Evolutionary conservation across 768 basidiomycete species (phyloP), one percentile per base, ranked within the genome.

Genomic region (Porpolomopsis calyptriformis): DNA sequence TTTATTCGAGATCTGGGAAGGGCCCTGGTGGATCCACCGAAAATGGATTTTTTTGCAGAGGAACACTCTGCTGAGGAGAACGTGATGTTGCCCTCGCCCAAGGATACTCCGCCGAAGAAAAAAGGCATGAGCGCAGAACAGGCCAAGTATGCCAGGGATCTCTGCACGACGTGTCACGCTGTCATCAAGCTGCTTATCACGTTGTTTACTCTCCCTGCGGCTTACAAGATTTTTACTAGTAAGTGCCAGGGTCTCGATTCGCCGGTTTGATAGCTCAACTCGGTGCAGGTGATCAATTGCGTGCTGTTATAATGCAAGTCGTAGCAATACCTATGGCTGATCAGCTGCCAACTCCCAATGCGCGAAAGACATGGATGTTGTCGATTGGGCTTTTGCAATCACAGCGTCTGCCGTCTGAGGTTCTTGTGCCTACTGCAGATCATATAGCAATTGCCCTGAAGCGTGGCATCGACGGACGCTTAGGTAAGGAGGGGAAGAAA

Each of bases 401-500:
- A 1, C 84, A 85, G 52, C 77, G 82, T 5, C 70, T 90, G 7
- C 81, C 87, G 18, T 61, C 67, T 16, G 62, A 66, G 0, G 72
- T 89, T 18, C 67, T 90, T 11, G 54, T 64, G 8, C 80, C 81
- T 4, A 76, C 82, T 4, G 73, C 71, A 5, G 75, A 79, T 53
- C 72, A 80, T 20, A 85, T 91, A 26, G 72, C 80, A 1, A 78
- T 76, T 47, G 83, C 84, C 2, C 57, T 90, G 16, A 72, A 77
- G 42, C 78, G 87, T 36, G 88, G 82, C 20, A 73, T 91, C 48
- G 82, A 85, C 45, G 88, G 88, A 5, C 82, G 89, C 51, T 73
- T 90, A 11, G 88, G 88, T 4, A 86, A 85, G 58, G 88, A 91
- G 59, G 88, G 88, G 8, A 90, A 90, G 68, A 89, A 87, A 55